Base-by-base conservation (phyloP, 371 early-diverging fungal species). In the Syncephalastrum monosporum region DNA sequence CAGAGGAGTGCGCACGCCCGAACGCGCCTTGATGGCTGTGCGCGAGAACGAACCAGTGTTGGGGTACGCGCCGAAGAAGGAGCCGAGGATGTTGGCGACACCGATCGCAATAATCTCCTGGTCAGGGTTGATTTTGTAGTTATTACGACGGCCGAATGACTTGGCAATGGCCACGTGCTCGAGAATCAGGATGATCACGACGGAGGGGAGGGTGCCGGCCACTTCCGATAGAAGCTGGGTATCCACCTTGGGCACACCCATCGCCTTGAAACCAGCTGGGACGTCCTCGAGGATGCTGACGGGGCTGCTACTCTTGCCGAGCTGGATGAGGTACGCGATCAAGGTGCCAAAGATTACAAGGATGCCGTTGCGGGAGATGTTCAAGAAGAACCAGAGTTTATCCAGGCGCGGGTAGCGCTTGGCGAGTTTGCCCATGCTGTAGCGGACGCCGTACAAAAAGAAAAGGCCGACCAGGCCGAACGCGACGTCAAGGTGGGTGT, bases 51-150 rank as follows among this genome's bases (percentile, higher is more conserved):
- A 71, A 5, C 77, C 77, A 6, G 77, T 77, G n/a, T 69, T 67
- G 17, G 77, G 77, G 47, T 70, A 76, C 3, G 73, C 71, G 38
- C 90, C 88, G 67, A 95, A 86, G 74, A 94, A 91, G 25, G 89
- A 79, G 5, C 88, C 89, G 56, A 86, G 57, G 29, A 91, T 63
- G 72, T 96, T 96, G 43, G 88, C 82, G 15, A 90, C 53, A 14
- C 95, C 95, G 41, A 95, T 78, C 10, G 95, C 92, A 53, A 94
- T 81, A 33, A 94, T 67, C 66, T 96, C 96, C 69, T 93, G 94
- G 65, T 87, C 85, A 24, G 87, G 73, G 42, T 83, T 74, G 61
- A 88, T 77, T 4, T 69, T 57, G 61, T 82, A 82, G 60, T 82
- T 86, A 75, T 74, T 87, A 69, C 78, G 83, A 61, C 78, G 83